These are phyloP conservation scores for Lachnum nothofagi DNA, from an alignment of 2,329 filamentous ascomycete genomes.

Conservation along the genomic window DNA sequence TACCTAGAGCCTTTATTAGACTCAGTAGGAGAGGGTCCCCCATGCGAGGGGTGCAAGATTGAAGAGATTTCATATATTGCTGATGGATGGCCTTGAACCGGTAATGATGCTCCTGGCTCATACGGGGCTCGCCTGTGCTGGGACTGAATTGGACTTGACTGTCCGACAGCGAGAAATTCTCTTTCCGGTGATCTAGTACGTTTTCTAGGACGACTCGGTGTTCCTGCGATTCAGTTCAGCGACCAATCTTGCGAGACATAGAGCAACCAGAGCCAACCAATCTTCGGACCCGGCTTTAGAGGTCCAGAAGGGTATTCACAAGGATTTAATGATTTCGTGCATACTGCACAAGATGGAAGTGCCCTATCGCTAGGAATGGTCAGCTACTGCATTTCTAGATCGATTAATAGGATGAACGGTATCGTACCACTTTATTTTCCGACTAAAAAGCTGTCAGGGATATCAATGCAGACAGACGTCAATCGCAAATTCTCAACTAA, in stretches of 20 bases:
- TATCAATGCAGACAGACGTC: no score
- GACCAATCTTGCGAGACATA: neutral
- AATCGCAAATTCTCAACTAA: no score
- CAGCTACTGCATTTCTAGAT: neutral
- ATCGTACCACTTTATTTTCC: neutral
- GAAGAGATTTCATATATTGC: neutral
- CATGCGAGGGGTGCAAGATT: neutral
- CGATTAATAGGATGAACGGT: neutral
- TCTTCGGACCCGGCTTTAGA: constrained; percentile 3
- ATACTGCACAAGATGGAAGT: constrained; percentile 1
- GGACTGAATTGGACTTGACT: neutral
- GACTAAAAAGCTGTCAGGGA: no score
- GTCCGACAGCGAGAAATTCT: no score
- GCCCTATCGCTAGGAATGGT: neutral
- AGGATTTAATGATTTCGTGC: neutral
- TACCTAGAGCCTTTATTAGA: neutral
- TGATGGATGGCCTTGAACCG: neutral
- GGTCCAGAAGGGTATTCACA: constrained; percentile 1
- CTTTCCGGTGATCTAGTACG: neutral
- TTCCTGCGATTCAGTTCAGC: neutral
- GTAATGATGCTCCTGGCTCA: neutral
- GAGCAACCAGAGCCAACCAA: neutral
- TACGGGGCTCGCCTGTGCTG: neutral
- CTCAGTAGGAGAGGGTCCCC: neutral
- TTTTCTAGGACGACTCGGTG: neutral